These are phyloP conservation scores for Cucurbita pepo DNA, from an alignment of 306 rosid genomes.

Conservation along the genomic window DNA sequence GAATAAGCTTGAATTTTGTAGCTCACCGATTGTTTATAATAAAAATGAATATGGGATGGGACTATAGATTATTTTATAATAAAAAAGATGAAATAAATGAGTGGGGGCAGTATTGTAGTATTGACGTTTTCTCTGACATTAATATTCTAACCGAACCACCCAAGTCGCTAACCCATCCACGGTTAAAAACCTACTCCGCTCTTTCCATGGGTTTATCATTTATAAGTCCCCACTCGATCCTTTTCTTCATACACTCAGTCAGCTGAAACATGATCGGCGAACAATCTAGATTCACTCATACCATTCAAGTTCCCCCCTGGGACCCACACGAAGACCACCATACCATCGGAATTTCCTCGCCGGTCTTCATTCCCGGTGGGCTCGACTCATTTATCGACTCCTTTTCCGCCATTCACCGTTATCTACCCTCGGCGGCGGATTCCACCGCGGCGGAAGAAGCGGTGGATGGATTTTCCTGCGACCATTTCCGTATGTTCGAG, in stretches of 20 bases:
- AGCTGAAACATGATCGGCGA: neutral
- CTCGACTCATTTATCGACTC: conserved; percentile 19
- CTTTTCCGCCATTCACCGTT: conserved; percentile 23
- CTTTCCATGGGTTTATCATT: neutral
- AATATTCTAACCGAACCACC: neutral
- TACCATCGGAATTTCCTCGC: neutral
- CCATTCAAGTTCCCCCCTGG: neutral
- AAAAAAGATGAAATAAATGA: neutral
- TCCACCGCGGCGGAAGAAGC: conserved; percentile 6
- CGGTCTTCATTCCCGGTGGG: conserved; percentile 11
- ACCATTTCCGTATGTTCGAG: conserved; percentile 75
- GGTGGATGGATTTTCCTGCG: conserved; percentile 31
- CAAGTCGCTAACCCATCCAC: neutral
- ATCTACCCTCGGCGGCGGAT: conserved; percentile 19
- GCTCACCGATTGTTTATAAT: too few species aligned
- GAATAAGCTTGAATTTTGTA: too few species aligned
- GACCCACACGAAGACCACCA: conserved; percentile 1
- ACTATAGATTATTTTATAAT: too few species aligned
- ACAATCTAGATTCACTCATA: neutral
- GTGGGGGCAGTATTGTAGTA: neutral
- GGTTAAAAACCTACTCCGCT: neutral
- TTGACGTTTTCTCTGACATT: neutral
- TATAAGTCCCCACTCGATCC: neutral
- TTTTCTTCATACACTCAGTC: neutral
- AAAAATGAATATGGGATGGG: too few species aligned